Base-by-base conservation (phyloP, 345 rosid genomes). In the Eucalyptus erythrocorys region DNA sequence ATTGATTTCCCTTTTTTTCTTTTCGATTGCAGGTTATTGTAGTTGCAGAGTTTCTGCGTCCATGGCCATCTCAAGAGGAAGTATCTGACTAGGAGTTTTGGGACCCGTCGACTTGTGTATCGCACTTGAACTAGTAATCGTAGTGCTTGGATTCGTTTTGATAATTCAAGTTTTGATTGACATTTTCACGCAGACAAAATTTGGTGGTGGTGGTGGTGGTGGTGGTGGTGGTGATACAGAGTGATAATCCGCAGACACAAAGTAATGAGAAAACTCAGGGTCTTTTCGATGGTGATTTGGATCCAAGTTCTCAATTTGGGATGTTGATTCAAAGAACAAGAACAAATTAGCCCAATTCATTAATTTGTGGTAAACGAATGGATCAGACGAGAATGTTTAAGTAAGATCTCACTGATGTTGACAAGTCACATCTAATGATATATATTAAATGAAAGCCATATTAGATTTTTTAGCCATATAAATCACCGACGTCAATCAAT, bases 361-460 rank as follows among this genome's bases (percentile, higher is more conserved):
- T 30, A 1, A 61, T 61, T 61, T 27, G 4, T 27, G 34, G 16
- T 17, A 27, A 61, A 61, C 8, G 4, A 61, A 30, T 61, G 68
- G 34, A 61, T 61, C 68, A 61, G 30, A 27, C n/a, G 2, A 61
- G 16, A 61, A 61, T 61, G 68, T 61, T 61, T 61, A 30, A 61
- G 17, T 13, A 30, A 30, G 7, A 11, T 59, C 34, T 27, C 2
- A 1, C 2, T 12, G 2, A 27, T 1, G 16, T 30, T 0, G 2
- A 13, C 4, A 0, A 59, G 68, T 59, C 68, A 13, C 32, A 59
- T 27, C 0, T 1, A 5, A 64, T 1, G 71, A 7, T 64, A 13
- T 64, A 64, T 64, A 61, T 1, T 61, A 64, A n/a, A 64, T 30
- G 34, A 64, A 64, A 27, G 37, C 37, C 34, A 7, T 9, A 2